Percentiles rank a stretch among this genome's conserved stretches.
Conservation (phyloP, 345 rosid species). For the Eucalyptus cloeziana region DNA sequence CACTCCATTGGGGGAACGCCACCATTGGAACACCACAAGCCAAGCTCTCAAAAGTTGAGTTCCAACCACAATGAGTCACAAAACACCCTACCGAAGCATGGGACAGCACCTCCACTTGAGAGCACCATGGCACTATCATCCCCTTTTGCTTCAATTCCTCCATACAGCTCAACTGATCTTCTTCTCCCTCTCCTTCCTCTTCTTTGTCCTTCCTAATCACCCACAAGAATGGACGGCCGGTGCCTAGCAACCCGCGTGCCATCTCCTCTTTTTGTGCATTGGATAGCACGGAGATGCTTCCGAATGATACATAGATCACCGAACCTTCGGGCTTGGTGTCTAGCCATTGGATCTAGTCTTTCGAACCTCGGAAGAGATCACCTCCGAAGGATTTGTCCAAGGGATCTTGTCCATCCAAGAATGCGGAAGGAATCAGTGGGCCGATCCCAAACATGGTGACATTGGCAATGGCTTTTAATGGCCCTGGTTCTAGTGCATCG, state of each 20-base stretch:
- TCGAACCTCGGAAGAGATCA: constrained; percentile 18
- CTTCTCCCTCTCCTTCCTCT: constrained; percentile 7
- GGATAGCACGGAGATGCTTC: constrained; percentile 15
- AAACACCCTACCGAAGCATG: constrained; percentile 49
- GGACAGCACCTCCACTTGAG: constrained; percentile 47
- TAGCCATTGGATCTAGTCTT: constrained; percentile 28
- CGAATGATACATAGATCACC: constrained; percentile 35
- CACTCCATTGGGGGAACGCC: constrained; percentile 57
- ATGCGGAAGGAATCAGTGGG: constrained; percentile 33
- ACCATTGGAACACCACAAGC: constrained; percentile 41
- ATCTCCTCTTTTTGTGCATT: constrained; percentile 41
- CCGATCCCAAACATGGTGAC: constrained; percentile 22
- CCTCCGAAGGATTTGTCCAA: constrained; percentile 11
- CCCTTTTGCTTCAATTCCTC: constrained; percentile 40
- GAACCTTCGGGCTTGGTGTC: constrained; percentile 20
- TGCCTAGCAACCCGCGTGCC: constrained; percentile 10
- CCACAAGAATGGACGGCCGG: constrained; percentile 47
- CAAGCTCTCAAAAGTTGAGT: constrained; percentile 56
- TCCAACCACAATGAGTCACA: constrained; percentile 70
- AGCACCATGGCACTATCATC: constrained; percentile 57
- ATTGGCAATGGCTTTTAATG: constrained; percentile 13
- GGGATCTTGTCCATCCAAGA: constrained; percentile 4
- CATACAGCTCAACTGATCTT: constrained; percentile 8
- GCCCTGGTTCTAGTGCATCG: constrained; percentile 41
- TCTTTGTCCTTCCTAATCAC: constrained; percentile 12